Evolutionary conservation across 345 rosid genomes (phyloP), one percentile per base, ranked within the genome.

Genomic region (Rubroshorea leprosula): DNA sequence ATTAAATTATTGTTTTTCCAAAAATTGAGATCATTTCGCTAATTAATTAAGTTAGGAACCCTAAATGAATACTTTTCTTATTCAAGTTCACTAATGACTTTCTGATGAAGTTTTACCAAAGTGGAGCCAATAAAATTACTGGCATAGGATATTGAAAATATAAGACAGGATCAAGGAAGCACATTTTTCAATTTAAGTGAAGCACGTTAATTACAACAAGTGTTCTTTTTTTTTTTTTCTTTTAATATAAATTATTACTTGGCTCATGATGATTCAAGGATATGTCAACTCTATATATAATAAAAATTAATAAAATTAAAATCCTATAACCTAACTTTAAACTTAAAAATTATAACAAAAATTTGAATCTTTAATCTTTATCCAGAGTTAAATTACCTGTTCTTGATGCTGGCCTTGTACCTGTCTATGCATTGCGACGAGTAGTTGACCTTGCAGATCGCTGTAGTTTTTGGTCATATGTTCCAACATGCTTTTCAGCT

Each of bases 401-500:
- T 48, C 29, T 21, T 11, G 12, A 47, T 49, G 47, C 29, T 49
- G 49, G 21, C 11, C 27, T 9, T 0, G 48, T 16, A 54, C 31
- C 46, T 31, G 48, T 60, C 48, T 60, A 15, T 60, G 64, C 47
- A 60, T 20, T 22, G 55, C 64, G 54, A 60, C 48, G 59, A 76
- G 48, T 55, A 93, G 78, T 61, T 85, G 87, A 67, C 77, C 68
- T 22, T 85, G 89, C 19, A 93, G 78, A 14, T 74, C 79, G 20
- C 49, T 73, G 81, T 77, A 89, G 29, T 64, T 82, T 68, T 38
- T 72, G 46, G 75, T 69, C 51, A 83, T 70, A 75, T 83, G 93
- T 57, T 79, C 86, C 74, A 93, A 62, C 86, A 58, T 60, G 76
- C 68, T 70, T 65, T 67, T 77, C 49, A 93, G 74, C 67, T 69